phyloP scores from a whole-genome alignment of 2,329 filamentous ascomycete genomes.

The Rutstroemia sp. region DNA sequence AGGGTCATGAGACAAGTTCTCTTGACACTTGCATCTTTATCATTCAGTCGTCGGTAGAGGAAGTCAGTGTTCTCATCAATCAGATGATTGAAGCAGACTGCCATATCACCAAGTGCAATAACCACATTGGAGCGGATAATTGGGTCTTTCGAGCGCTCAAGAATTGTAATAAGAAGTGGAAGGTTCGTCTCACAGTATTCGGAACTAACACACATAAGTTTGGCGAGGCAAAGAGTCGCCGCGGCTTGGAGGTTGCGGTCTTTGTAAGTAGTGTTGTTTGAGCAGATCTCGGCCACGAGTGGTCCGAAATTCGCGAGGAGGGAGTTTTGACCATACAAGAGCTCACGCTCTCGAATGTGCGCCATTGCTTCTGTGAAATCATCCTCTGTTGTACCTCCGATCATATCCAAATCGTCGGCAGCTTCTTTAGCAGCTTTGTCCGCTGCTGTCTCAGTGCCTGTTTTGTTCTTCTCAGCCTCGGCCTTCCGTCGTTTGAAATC shows the following conservation, averaged over 20 bases:
- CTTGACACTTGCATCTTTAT: conserved; percentile 83
- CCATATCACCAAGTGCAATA: conserved; percentile 96
- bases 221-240: conserved; percentile 88
- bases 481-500: conserved; percentile 97
- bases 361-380: conserved; percentile 85
- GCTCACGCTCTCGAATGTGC: conserved; percentile 76
- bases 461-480: conserved; percentile 66
- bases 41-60: conserved; percentile 86
- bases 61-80: conserved; percentile 99
- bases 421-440: conserved; percentile 56
- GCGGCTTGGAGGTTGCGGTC: conserved; percentile 88
- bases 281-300: conserved; percentile 86
- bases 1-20: conserved; percentile 97
- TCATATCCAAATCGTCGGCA: conserved; percentile 87
- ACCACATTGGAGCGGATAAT: conserved; percentile 94
- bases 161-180: conserved; percentile 91
- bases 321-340: conserved; percentile 75
- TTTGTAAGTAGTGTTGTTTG: conserved; percentile 86
- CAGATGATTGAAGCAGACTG: conserved; percentile 97
- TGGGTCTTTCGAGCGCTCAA: conserved; percentile 87
- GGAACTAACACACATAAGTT: conserved; percentile 96
- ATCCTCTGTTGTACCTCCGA: conserved; percentile 91
- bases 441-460: conserved; percentile 36
- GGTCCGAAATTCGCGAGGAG: conserved; percentile 87
- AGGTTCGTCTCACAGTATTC: conserved; percentile 95